Conservation (phyloP, 208 protist species). For the Wallacemonas sp. region DNA sequence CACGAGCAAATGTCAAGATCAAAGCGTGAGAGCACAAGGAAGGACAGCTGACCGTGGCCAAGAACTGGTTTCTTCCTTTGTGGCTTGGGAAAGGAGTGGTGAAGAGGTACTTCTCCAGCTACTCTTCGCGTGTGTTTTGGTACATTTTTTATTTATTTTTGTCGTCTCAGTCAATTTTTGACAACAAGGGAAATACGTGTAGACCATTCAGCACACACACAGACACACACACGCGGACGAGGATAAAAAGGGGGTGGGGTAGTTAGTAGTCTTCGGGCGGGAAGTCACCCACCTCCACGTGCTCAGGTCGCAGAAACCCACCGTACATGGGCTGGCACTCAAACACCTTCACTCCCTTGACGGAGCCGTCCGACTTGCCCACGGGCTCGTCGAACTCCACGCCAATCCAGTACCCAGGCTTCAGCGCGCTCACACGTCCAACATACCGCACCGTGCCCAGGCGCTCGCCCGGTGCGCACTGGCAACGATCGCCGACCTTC, state of each 20-base stretch:
- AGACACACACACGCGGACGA: conserved; percentile 6
- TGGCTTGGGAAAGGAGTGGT: too few relatives aligned
- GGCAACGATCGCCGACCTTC: conserved; percentile 83
- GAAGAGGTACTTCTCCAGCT: too few relatives aligned
- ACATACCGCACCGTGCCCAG: conserved; percentile 88
- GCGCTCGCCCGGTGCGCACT: conserved; percentile 79
- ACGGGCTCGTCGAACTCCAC: conserved; percentile 95
- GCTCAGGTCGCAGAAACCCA: conserved; percentile 85
- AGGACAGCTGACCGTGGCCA: too few relatives aligned
- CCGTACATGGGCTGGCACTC: conserved; percentile 79
- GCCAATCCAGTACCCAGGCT: conserved; percentile 91
- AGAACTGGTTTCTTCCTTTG: too few relatives aligned
- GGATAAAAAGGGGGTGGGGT: background rate
- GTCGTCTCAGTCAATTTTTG: too few relatives aligned
- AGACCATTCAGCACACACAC: background rate
- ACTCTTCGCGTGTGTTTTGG: too few relatives aligned
- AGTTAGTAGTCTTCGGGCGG: conserved; percentile 79
- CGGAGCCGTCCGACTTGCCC: conserved; percentile 93
- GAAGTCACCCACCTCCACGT: conserved; percentile 90
- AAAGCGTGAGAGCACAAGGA: too few relatives aligned
- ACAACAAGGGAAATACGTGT: too few relatives aligned
- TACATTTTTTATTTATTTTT: too few relatives aligned
- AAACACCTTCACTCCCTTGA: conserved; percentile 92
- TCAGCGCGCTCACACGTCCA: conserved; percentile 77
- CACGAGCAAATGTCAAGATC: too few relatives aligned